phyloP scores from a whole-genome alignment of 805 yeast genomes.

The Myxozyma geophila region DNA sequence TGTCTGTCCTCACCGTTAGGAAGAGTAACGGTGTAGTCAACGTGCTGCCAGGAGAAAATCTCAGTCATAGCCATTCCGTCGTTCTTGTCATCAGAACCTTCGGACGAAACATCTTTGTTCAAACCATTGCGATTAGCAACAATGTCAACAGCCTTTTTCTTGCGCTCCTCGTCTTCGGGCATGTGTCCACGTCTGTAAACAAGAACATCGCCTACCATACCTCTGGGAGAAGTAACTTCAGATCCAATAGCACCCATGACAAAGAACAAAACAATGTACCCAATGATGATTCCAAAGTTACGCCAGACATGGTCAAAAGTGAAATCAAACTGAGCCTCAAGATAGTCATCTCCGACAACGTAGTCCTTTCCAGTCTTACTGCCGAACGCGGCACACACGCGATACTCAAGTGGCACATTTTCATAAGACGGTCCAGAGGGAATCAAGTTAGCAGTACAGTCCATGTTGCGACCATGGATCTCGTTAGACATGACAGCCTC shows the following conservation, averaged over 20 bases:
- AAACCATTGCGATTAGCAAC: neutral
- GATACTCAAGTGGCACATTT: slow-evolving; percentile 45
- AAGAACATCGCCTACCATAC: slow-evolving; percentile 42
- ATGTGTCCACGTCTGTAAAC: slow-evolving; percentile 33
- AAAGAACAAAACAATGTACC: slow-evolving; percentile 55
- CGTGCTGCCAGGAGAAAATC: slow-evolving; percentile 65
- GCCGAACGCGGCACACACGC: slow-evolving; percentile 63
- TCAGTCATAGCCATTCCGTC: slow-evolving; percentile 14
- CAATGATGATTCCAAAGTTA: slow-evolving; percentile 64
- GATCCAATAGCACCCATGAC: slow-evolving; percentile 43
- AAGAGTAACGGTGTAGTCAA: slow-evolving; percentile 59
- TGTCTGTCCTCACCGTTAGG: slow-evolving; percentile 47
- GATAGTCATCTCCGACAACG: slow-evolving; percentile 66
- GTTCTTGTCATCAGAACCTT: neutral
- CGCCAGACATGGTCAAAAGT: slow-evolving; percentile 72
- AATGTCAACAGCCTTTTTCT: neutral
- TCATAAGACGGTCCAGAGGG: slow-evolving; percentile 71
- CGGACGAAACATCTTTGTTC: neutral
- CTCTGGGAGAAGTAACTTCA: slow-evolving; percentile 41
- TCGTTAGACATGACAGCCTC: slow-evolving; percentile 71
- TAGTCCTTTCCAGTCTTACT: slow-evolving; percentile 54
- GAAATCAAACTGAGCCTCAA: slow-evolving; percentile 56
- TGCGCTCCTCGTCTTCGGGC: slow-evolving; percentile 11
- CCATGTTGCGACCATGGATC: slow-evolving; percentile 60
- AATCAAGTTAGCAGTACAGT: slow-evolving; percentile 54